These are phyloP conservation scores for Boletus insuetus DNA, from an alignment of 768 basidiomycete genomes.

Conservation along the genomic window DNA sequence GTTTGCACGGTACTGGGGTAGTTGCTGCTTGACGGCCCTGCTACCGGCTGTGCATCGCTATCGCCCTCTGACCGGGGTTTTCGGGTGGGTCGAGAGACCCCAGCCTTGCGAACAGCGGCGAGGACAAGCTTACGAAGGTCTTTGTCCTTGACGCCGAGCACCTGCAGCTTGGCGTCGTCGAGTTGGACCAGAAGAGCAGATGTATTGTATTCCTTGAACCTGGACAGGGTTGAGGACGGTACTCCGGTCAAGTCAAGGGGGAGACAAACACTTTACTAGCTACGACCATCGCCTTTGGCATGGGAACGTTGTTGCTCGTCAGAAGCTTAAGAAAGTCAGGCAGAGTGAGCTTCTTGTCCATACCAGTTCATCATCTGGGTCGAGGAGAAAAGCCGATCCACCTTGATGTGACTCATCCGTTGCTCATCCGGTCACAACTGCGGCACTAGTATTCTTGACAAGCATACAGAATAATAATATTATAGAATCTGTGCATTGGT, in stretches of 20 bases:
- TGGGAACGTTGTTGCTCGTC: conserved; percentile 52
- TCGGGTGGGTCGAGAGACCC: conserved; percentile 39
- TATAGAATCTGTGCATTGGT: conserved; percentile 10
- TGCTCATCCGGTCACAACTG: background rate
- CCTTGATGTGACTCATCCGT: background rate
- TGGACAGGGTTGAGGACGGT: conserved; percentile 30
- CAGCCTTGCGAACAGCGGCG: conserved; percentile 59
- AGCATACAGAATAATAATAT: conserved; percentile 9
- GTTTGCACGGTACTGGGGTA: conserved; percentile 25
- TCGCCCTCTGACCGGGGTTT: conserved; percentile 16
- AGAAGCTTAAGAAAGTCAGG: conserved; percentile 68
- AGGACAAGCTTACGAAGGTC: conserved; percentile 62
- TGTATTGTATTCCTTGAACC: conserved; percentile 72
- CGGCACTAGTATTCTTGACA: background rate
- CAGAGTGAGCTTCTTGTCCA: conserved; percentile 50
- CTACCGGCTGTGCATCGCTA: background rate
- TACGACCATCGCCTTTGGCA: conserved; percentile 65
- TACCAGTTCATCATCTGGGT: background rate
- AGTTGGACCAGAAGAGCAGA: conserved; percentile 54
- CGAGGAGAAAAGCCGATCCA: background rate
- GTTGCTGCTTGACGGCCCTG: conserved; percentile 11
- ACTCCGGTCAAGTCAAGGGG: background rate
- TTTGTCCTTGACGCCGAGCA: conserved; percentile 59
- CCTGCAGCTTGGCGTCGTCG: conserved; percentile 55
- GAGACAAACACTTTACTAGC: conserved; percentile 63